Evolutionary conservation across 2,329 filamentous ascomycete species (phyloP).

Genomic region (Penicillium sp.): DNA sequence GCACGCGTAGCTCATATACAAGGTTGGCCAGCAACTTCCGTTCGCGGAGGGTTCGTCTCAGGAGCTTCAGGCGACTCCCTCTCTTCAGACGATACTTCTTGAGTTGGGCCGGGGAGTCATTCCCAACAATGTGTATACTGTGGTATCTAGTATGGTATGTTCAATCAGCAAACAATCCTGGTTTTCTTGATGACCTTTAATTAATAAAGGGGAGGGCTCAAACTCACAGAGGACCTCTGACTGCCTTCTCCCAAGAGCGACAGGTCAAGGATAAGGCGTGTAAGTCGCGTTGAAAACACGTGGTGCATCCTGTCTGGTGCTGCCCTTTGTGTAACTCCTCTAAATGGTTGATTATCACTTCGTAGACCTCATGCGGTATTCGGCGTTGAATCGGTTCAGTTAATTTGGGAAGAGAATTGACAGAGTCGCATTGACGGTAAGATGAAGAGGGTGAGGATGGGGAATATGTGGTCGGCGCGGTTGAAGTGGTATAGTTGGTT

Average conservation of each 20-base stretch:
- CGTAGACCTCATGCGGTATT: conserved; percentile 54
- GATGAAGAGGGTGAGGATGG: conserved; percentile 36
- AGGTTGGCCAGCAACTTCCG: conserved; percentile 50
- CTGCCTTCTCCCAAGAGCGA: conserved; percentile 55
- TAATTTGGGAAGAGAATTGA: conserved; percentile 35
- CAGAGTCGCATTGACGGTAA: conserved; percentile 39
- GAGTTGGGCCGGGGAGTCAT: conserved; percentile 45
- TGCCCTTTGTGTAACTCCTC: conserved; percentile 45
- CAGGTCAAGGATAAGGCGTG: conserved; percentile 53
- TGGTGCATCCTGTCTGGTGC: conserved; percentile 46
- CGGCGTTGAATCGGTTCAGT: conserved; percentile 41
- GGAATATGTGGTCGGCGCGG: conserved; percentile 39
- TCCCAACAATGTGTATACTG: conserved; percentile 48
- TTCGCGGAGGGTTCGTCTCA: conserved; percentile 55
- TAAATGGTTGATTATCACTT: conserved; percentile 53
- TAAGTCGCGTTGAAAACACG: conserved; percentile 56
- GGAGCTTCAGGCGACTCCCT: conserved; percentile 51
- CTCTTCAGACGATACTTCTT: conserved; percentile 51
- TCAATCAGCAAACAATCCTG: neutral
- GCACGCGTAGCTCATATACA: conserved; percentile 54
- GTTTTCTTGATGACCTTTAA: neutral
- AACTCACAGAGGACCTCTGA: conserved; percentile 50
- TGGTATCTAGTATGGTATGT: conserved; percentile 43
- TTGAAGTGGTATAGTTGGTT: conserved; percentile 37
- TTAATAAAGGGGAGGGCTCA: neutral